These are phyloP conservation scores for Leishmania aethiopica DNA, from an alignment of 208 protist genomes.

Conservation along the genomic window DNA sequence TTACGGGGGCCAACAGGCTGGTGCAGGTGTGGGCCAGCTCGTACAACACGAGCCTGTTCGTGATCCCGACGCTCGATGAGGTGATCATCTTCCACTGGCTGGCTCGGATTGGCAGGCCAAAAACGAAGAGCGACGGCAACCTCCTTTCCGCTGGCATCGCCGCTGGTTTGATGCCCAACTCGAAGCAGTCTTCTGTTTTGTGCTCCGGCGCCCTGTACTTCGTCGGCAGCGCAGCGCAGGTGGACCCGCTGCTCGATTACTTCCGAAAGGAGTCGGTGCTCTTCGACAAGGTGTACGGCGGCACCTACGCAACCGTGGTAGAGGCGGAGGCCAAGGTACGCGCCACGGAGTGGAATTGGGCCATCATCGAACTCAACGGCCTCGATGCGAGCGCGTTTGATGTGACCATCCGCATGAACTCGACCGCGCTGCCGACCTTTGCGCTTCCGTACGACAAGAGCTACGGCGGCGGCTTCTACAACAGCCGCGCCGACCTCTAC, in stretches of 20 bases:
- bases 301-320: constrained; percentile 24
- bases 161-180: constrained; percentile 42
- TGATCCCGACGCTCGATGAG: constrained; percentile 46
- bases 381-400: constrained; percentile 41
- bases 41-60: constrained; percentile 28
- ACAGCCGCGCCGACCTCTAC: constrained; percentile 27
- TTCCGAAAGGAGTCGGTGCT: constrained; percentile 28
- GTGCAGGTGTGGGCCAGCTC: constrained; percentile 35
- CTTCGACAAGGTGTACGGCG: constrained; percentile 56
- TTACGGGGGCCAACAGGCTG: constrained; percentile 28
- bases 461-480: constrained; percentile 23
- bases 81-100: constrained; percentile 58
- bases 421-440: constrained; percentile 46
- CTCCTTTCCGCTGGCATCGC: constrained; percentile 17
- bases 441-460: constrained; percentile 30
- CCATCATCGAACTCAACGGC: constrained; percentile 42
- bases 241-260: constrained; percentile 34
- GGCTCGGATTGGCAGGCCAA: constrained; percentile 32
- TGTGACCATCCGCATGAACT: constrained; percentile 55
- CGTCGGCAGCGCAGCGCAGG: constrained; percentile 19
- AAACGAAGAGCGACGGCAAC: constrained; percentile 5
- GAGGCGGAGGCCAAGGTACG: constrained; percentile 23
- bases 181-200: constrained; percentile 36
- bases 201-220: constrained; percentile 56
- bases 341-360: constrained; percentile 35